Evolutionary conservation across 1,139 yeast genomes (phyloP).

Genomic region (Suhomyces maxii): DNA sequence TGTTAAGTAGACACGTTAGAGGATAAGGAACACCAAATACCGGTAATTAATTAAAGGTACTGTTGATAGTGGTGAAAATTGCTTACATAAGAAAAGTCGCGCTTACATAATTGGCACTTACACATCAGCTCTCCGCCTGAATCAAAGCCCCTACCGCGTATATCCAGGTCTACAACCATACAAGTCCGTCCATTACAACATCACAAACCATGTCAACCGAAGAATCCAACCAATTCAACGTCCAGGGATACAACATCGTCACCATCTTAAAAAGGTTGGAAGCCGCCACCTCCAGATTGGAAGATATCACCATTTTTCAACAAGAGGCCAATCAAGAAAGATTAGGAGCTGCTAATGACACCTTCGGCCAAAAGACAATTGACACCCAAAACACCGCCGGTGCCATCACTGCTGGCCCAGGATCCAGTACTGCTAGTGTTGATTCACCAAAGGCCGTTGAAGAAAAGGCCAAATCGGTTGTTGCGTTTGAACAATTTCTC

Average conservation of each 20-base stretch:
- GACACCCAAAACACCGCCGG: conserved; percentile 13
- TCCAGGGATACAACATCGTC: conserved; percentile 79
- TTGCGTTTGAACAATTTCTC: conserved; percentile 57
- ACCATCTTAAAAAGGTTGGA: conserved; percentile 83
- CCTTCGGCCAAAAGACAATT: conserved; percentile 4
- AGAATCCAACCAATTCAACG: conserved; percentile 52
- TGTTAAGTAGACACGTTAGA: neutral
- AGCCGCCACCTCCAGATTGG: conserved; percentile 91
- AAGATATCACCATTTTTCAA: conserved; percentile 82
- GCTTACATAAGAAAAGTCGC: neutral
- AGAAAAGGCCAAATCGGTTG: conserved; percentile 41
- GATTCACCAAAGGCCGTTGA: conserved; percentile 8
- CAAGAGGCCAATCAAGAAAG: conserved; percentile 42
- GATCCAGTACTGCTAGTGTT: conserved; percentile 16
- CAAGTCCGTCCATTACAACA: neutral
- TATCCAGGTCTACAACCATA: no score
- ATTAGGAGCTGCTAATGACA: neutral
- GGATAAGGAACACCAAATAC: neutral
- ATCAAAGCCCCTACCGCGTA: no score
- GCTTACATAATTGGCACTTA: conserved; percentile 1
- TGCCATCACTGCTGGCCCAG: conserved; percentile 6
- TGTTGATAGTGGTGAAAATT: neutral
- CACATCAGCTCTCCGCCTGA: no score
- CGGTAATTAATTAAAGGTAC: neutral
- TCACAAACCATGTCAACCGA: conserved; percentile 32